Evolutionary conservation across 2,329 filamentous ascomycete genomes (phyloP), one percentile per base, ranked within the genome.

Genomic region (Clonostachys solani): DNA sequence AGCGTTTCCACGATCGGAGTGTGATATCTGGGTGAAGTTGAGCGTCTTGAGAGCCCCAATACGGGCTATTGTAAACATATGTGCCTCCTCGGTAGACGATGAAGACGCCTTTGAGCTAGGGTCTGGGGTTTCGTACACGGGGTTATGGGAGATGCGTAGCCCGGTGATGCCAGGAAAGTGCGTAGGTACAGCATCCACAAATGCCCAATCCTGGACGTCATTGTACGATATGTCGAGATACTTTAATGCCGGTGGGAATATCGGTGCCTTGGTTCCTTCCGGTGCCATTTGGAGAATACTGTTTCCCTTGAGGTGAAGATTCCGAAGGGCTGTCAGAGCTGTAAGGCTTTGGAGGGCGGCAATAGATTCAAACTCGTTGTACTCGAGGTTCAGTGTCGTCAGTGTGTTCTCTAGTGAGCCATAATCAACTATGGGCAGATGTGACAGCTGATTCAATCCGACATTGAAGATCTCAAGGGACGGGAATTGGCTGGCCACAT

Each of bases 1-100:
- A 5, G 91, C 91, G 59, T 97, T 94, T 46, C 82, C 76, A 16
- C 92, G 83, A 62, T 97, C 92, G 40, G 85, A 81, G 2, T 73
- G 56, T 0, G 83, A 84, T 55, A 97, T 84, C 15, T 72, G 69
- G 52, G 83, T 84, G 62, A 88, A 90, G 61, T 94, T 94, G 33
- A 96, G 76, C 1, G 73, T 75, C 46, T 77, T 77, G 10, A 97
- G 77, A 2, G 71, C 69, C 2, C 79, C 77, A 2, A 96, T 72
- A 3, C 91, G 87, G 29, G 86, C 89, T 23, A 95, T 73, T 1
- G 89, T 89, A 43, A 96, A 77, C 88, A 96, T 95, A 69, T 91
- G 92, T 1, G 88, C 86, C 58, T 95, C 89, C 47, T 95, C 89
- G 1, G 85, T 76, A 6, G 76, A 78, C 23, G 77, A 66, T 19